phyloP scores from a whole-genome alignment of 805 yeast species.

The Sugiyamaella americana region DNA sequence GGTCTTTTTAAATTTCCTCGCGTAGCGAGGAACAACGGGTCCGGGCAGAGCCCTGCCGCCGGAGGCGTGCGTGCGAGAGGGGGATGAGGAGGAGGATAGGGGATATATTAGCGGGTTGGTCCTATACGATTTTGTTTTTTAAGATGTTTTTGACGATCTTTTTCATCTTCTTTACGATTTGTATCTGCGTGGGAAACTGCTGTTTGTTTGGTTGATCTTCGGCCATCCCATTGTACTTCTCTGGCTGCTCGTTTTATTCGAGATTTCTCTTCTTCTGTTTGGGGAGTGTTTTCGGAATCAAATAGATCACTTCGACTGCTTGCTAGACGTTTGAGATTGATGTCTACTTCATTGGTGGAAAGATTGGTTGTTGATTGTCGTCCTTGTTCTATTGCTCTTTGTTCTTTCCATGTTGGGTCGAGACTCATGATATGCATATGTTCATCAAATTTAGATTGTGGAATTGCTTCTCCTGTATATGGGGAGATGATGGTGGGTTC shows the following conservation, averaged over 20 bases:
- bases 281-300: background rate
- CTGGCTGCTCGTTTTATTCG: conserved; percentile 16
- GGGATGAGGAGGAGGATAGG: too few relatives aligned
- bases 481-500: conserved; percentile 61
- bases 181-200: background rate
- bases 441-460: conserved; percentile 57
- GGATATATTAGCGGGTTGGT: too few relatives aligned
- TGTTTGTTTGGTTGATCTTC: conserved; percentile 10
- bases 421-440: conserved; percentile 65
- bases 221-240: conserved; percentile 26
- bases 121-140: too few relatives aligned
- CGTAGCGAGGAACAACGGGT: too few relatives aligned
- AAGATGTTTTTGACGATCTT: background rate
- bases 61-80: too few relatives aligned
- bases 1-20: too few relatives aligned
- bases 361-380: conserved; percentile 33
- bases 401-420: conserved; percentile 73
- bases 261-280: conserved; percentile 9
- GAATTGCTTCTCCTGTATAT: conserved; percentile 62
- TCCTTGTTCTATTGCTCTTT: conserved; percentile 39
- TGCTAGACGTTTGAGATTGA: conserved; percentile 35
- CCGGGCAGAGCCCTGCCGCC: too few relatives aligned
- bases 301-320: conserved; percentile 27
- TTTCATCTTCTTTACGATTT: background rate
- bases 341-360: conserved; percentile 31